phyloP scores from a whole-genome alignment of 352 stramenopile species.

The Globisporangium acanthophoron region DNA sequence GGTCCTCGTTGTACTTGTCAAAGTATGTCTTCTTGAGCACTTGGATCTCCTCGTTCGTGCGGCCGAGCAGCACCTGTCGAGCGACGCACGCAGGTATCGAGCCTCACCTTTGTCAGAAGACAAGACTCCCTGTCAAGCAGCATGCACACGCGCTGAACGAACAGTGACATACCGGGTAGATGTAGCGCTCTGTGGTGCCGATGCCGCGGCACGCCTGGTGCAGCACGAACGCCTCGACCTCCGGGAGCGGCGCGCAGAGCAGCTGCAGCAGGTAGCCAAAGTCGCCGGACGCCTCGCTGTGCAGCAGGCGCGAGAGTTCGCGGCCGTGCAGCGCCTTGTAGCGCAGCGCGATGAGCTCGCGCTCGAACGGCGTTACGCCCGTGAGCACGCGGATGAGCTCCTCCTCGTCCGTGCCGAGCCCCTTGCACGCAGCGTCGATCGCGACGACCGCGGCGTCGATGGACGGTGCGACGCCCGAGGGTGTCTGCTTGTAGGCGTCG shows the following conservation, averaged over 20 bases:
- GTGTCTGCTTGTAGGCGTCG: constrained; percentile 13
- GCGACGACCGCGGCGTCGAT: constrained; percentile 50
- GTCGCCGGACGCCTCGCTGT: constrained; percentile 58
- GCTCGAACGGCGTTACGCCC: constrained; percentile 37
- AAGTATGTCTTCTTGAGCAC: constrained; percentile 76
- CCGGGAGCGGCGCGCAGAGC: constrained; percentile 48
- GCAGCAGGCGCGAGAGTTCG: constrained; percentile 56
- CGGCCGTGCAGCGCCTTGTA: constrained; percentile 64
- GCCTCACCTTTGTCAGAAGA: too few relatives aligned
- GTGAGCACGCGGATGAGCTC: constrained; percentile 47
- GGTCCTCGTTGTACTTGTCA: constrained; percentile 69
- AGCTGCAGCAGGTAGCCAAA: constrained; percentile 67
- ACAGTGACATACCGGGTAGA: constrained; percentile 49
- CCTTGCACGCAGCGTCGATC: constrained; percentile 61
- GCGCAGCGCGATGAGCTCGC: constrained; percentile 51
- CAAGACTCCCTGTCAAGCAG: too few relatives aligned
- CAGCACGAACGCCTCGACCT: constrained; percentile 66
- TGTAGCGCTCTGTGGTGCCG: constrained; percentile 54
- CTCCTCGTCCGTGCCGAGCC: constrained; percentile 63
- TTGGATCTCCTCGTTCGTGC: constrained; percentile 64
- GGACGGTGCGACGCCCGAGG: constrained; percentile 23
- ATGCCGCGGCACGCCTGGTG: constrained; percentile 41
- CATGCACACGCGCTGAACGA: not conserved
- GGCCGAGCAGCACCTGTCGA: constrained; percentile 54
- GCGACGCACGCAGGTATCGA: not conserved